phyloP scores from a whole-genome alignment of 495 filamentous ascomycete species.

The Penicillium lividum region DNA sequence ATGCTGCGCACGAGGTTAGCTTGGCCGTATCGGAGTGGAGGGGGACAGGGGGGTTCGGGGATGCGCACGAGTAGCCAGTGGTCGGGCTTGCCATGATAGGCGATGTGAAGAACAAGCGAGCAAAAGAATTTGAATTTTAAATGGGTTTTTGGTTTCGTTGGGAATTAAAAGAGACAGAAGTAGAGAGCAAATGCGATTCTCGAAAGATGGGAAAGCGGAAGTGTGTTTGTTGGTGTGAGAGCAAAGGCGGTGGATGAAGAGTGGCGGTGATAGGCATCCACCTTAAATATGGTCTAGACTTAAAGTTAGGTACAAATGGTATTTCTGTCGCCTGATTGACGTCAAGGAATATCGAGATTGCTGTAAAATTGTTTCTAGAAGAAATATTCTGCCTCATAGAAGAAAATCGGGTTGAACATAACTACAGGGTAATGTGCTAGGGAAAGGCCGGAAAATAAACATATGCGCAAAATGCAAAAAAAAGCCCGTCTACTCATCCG shows the following conservation, averaged over 20 bases:
- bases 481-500: conserved; percentile 72
- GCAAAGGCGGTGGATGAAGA: conserved; percentile 32
- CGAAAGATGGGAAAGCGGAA: conserved; percentile 21
- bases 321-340: neutral
- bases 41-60: conserved; percentile 27
- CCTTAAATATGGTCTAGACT: conserved; percentile 5
- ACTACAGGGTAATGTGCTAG: conserved; percentile 48
- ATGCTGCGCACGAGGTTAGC: conserved; percentile 55
- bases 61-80: conserved; percentile 49
- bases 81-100: conserved; percentile 52
- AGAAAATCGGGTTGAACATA: conserved; percentile 27
- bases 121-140: conserved; percentile 9
- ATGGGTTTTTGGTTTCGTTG: conserved; percentile 11
- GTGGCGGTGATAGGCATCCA: conserved; percentile 25
- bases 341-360: neutral
- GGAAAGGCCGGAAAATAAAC: conserved; percentile 25
- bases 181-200: conserved; percentile 8
- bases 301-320: conserved; percentile 1
- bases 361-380: neutral
- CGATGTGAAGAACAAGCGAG: conserved; percentile 19
- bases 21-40: conserved; percentile 29
- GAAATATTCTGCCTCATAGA: conserved; percentile 1
- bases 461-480: conserved; percentile 19
- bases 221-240: conserved; percentile 28
- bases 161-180: conserved; percentile 9